phyloP scores from a whole-genome alignment of 495 filamentous ascomycete species.

The Physcia stellaris region DNA sequence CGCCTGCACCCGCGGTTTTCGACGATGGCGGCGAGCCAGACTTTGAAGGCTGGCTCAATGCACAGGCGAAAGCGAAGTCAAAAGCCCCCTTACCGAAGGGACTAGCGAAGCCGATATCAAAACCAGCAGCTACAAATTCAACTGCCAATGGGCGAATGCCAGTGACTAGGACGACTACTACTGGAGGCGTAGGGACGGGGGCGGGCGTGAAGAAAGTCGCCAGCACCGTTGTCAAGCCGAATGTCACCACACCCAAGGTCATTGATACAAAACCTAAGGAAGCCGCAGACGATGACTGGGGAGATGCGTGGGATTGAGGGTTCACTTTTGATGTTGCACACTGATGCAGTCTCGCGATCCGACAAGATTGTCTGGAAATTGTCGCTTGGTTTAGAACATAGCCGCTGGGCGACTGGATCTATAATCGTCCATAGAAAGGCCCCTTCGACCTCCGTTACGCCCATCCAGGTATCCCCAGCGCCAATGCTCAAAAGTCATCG shows the following conservation, averaged over 20 bases:
- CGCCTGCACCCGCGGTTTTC: constrained; percentile 31
- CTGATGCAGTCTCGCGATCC: no score
- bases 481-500: no score
- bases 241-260: constrained; percentile 25
- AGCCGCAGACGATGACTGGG: constrained; percentile 40
- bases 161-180: constrained; percentile 23
- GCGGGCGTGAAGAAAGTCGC: constrained; percentile 28
- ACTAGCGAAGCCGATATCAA: constrained; percentile 38
- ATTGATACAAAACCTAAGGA: constrained; percentile 39
- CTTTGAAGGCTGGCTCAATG: constrained; percentile 85
- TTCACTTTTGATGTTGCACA: background rate
- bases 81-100: constrained; percentile 67
- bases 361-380: no score
- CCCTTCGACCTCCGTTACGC: no score
- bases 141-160: constrained; percentile 5
- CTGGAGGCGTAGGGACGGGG: constrained; percentile 15
- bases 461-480: no score
- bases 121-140: constrained; percentile 8
- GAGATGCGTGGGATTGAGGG: constrained; percentile 42
- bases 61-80: constrained; percentile 61
- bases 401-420: no score
- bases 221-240: constrained; percentile 21
- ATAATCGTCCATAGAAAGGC: no score
- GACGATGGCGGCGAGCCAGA: constrained; percentile 81
- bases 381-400: no score